Evolutionary conservation across 306 rosid genomes (phyloP).

Genomic region (Rosa lucieae): DNA sequence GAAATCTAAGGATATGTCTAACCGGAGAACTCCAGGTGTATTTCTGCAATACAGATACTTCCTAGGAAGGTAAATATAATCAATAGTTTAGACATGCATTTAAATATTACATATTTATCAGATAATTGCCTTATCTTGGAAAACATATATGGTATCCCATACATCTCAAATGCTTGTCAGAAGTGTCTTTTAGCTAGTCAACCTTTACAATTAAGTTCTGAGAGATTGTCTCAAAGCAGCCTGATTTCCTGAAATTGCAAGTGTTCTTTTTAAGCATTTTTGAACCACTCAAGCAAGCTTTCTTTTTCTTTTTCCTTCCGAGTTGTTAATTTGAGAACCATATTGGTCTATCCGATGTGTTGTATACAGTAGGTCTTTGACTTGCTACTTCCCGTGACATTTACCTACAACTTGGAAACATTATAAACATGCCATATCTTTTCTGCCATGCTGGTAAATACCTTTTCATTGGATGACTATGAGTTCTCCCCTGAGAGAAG

Average conservation of each 20-base stretch:
- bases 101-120: conserved; percentile 20
- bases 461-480: not conserved
- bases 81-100: not conserved
- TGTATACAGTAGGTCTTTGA: not conserved
- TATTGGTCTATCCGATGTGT: not conserved
- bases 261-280: not conserved
- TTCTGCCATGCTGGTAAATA: not conserved
- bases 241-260: not conserved
- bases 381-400: not conserved
- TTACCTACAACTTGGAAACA: not conserved
- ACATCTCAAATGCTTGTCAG: not conserved
- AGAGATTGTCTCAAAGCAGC: not conserved
- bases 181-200: conserved; percentile 8
- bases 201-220: not conserved
- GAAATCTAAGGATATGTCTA: conserved; percentile 74
- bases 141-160: not conserved
- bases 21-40: conserved; percentile 71
- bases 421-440: not conserved
- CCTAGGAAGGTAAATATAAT: conserved; percentile 63
- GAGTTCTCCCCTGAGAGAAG: not conserved
- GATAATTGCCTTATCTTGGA: conserved; percentile 5
- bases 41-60: conserved; percentile 78
- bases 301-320: conserved; percentile 2
- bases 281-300: not conserved
- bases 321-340: not conserved